phyloP scores from a whole-genome alignment of 148 eudicot species.

The Chenopodium berlandieri region DNA sequence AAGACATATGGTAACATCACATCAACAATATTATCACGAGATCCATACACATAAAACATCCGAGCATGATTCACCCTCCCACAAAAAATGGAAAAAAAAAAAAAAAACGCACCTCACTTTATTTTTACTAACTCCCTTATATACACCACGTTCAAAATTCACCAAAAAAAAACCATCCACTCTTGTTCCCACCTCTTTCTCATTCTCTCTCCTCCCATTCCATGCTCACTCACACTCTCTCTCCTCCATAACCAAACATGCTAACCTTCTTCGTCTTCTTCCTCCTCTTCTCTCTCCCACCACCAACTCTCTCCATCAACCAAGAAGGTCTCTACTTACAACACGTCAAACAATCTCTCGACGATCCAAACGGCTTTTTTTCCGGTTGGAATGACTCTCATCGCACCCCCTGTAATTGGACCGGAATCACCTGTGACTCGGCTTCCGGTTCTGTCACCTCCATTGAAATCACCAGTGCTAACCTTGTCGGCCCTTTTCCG shows the following conservation, averaged over 20 bases:
- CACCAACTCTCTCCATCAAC: conserved; percentile 34
- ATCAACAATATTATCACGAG: too few relatives aligned
- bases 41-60: too few relatives aligned
- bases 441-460: conserved; percentile 37
- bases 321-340: conserved; percentile 54
- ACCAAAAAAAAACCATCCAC: conserved; percentile 19
- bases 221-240: background rate
- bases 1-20: too few relatives aligned
- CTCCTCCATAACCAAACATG: background rate
- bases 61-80: background rate
- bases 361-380: conserved; percentile 47
- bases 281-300: conserved; percentile 20
- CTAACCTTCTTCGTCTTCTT: conserved; percentile 17
- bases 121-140: background rate
- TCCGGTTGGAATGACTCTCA: conserved; percentile 43
- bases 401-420: conserved; percentile 58
- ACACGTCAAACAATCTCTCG: conserved; percentile 32
- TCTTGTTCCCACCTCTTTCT: background rate
- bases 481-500: conserved; percentile 65
- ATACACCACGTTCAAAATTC: conserved; percentile 13
- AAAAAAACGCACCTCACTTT: too few relatives aligned
- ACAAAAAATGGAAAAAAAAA: background rate
- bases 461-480: conserved; percentile 46
- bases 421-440: conserved; percentile 51
- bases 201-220: background rate